These are phyloP conservation scores for Petasospora fabianii DNA, from an alignment of 1,139 yeast genomes.

Conservation along the genomic window DNA sequence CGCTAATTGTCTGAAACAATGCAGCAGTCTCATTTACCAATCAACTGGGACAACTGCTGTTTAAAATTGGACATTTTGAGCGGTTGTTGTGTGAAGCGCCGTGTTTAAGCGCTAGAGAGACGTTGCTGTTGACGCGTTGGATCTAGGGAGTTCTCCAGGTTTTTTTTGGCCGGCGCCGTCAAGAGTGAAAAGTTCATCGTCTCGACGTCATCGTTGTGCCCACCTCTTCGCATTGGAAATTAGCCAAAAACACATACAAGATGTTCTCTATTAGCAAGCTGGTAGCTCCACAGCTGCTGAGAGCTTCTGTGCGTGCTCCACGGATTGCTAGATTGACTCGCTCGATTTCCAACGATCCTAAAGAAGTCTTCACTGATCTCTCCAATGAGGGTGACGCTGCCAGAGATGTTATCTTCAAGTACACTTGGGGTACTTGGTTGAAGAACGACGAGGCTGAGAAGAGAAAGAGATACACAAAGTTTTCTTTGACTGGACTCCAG, in stretches of 20 bases:
- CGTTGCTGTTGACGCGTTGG: not conserved
- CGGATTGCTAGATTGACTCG: slow-evolving; percentile 12
- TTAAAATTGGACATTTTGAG: slow-evolving; percentile 5
- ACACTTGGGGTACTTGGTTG: slow-evolving; percentile 95
- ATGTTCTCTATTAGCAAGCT: slow-evolving; percentile 14
- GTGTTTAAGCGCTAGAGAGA: no score
- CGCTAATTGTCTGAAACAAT: not conserved
- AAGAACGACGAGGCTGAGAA: slow-evolving; percentile 72
- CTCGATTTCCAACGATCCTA: slow-evolving; percentile 22
- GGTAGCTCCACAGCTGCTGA: slow-evolving; percentile 12
- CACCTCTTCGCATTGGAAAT: no score
- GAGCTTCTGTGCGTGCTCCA: slow-evolving; percentile 6
- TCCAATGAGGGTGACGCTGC: slow-evolving; percentile 64
- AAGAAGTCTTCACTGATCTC: slow-evolving; percentile 44
- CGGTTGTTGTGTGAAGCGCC: slow-evolving; percentile 1
- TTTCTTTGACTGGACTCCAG: slow-evolving; percentile 74
- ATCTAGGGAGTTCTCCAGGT: no score
- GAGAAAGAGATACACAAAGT: slow-evolving; percentile 72
- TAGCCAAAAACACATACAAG: not conserved
- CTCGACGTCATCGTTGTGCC: no score
- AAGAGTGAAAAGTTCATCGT: slow-evolving; percentile 1
- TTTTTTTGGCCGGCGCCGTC: not conserved
- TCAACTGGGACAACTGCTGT: slow-evolving; percentile 6
- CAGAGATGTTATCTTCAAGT: slow-evolving; percentile 74
- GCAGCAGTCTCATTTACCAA: slow-evolving; percentile 1